Base-by-base conservation (phyloP, 306 rosid species). In the Vigna unguiculata region DNA sequence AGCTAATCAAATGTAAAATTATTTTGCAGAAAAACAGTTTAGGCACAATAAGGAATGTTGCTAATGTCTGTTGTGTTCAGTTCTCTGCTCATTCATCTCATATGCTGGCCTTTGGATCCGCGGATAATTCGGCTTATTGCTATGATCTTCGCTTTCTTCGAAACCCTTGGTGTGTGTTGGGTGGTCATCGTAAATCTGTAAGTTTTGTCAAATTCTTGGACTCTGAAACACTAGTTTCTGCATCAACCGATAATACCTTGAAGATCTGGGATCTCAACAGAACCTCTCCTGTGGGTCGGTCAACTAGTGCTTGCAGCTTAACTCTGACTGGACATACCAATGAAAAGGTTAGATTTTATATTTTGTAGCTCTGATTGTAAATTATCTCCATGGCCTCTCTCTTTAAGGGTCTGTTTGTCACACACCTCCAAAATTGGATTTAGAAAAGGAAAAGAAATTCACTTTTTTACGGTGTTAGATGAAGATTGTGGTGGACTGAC, bases 231-330 rank as follows among this genome's bases (percentile, higher is more conserved):
- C 82, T 90, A 69, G 91, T 91, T 81, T 86, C 97, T 78, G 95
- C 98, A 38, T 93, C 98, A 59, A 93, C 96, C 7, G 98, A 93
- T 85, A 86, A 15, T 80, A 87, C 94, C 21, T 77, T 93, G 69
- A 93, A 90, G 93, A 78, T 89, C 63, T 93, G 96, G 98, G 91
- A 93, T 88, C 98, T 93, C 79, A 86, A 82, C 45, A 89, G 78
- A 81, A 88, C 86, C 81, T 87, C 80, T 74, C 70, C 88, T n/a
- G 51, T 46, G 81, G 90, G 88, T 82, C 83, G 70, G 67, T 86
- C 93, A 66, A 61, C 91, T 60, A 52, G 72, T 67, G 93, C 96
- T 70, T 91, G 98, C 85, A 84, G 86, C 87, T 78, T 84, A 78
- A 87, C 95, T 78, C 84, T 93, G 71, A 75, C 83, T 43, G 98